Evolutionary conservation across 2,329 filamentous ascomycete genomes (phyloP).

Genomic region (Tolypocladium sp.): DNA sequence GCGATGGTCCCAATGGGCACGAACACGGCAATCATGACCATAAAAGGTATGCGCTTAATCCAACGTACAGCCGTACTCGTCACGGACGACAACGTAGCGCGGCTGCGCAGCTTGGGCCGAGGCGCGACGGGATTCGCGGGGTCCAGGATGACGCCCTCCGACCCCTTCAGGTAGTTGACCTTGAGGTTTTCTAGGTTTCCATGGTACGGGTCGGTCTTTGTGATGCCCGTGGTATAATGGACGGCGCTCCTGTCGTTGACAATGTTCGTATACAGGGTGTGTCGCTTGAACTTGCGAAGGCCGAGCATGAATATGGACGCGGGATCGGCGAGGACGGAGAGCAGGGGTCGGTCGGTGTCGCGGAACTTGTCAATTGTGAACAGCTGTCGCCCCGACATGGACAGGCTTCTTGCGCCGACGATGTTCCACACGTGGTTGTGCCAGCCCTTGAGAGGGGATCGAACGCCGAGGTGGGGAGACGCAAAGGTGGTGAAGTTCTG

Average conservation of each 20-base stretch:
- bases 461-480: constrained; percentile 71
- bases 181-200: constrained; percentile 53
- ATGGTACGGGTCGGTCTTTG: constrained; percentile 67
- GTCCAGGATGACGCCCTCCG: constrained; percentile 68
- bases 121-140: constrained; percentile 49
- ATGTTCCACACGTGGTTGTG: constrained; percentile 68
- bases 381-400: constrained; percentile 75
- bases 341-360: constrained; percentile 68
- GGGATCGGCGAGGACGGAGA: constrained; percentile 74
- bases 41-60: constrained; percentile 50
- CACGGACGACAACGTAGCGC: constrained; percentile 20
- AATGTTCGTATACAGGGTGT: constrained; percentile 76
- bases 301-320: constrained; percentile 79
- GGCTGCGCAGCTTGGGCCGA: constrained; percentile 22
- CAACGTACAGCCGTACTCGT: constrained; percentile 21
- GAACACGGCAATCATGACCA: constrained; percentile 57
- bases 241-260: constrained; percentile 75
- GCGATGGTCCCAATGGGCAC: constrained; percentile 63
- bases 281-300: constrained; percentile 65
- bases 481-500: constrained; percentile 92
- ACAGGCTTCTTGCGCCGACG: constrained; percentile 73
- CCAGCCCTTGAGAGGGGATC: constrained; percentile 58
- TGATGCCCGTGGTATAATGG: constrained; percentile 75
- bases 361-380: constrained; percentile 83
- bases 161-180: constrained; percentile 65